A percentile compares a stretch with the other conserved stretches of the same genome.
Evolutionary conservation across 257 asterid genomes (phyloP).

Genomic region (Orobanche coerulescens): DNA sequence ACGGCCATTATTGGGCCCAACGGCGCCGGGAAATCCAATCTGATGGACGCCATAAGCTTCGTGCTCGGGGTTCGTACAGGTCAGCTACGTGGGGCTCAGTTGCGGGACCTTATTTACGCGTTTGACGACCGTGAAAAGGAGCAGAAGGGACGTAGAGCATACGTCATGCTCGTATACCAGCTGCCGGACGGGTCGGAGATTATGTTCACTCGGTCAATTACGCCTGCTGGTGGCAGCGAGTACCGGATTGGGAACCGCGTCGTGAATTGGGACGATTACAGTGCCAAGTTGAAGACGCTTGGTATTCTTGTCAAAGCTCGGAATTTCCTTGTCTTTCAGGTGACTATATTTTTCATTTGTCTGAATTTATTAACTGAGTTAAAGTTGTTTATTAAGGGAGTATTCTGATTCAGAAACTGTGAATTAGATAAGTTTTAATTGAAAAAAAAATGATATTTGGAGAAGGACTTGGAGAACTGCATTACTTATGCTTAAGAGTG

Average conservation of each 20-base stretch:
- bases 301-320: conserved; percentile 93
- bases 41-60: conserved; percentile 98
- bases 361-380: neutral
- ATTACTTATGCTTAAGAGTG: conserved; percentile 6
- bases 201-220: conserved; percentile 73
- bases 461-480: conserved; percentile 5
- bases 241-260: conserved; percentile 54
- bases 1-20: conserved; percentile 95
- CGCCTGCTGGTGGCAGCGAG: conserved; percentile 76
- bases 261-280: conserved; percentile 81
- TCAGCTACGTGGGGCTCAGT: conserved; percentile 88
- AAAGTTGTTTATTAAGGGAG: neutral
- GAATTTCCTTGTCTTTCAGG: conserved; percentile 98
- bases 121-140: conserved; percentile 82
- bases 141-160: conserved; percentile 76
- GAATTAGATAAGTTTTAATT: neutral
- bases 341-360: conserved; percentile 2
- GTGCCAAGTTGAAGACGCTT: conserved; percentile 55
- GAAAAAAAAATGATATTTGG: neutral
- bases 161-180: conserved; percentile 73
- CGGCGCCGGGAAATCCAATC: conserved; percentile 94
- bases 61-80: conserved; percentile 97
- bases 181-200: conserved; percentile 57
- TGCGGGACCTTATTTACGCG: conserved; percentile 77
- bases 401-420: neutral